Percentiles rank a stretch among this genome's conserved stretches.
These are phyloP conservation scores for Durusdinium trenchii DNA, from an alignment of 73 alveolate species.

Conservation along the genomic window DNA sequence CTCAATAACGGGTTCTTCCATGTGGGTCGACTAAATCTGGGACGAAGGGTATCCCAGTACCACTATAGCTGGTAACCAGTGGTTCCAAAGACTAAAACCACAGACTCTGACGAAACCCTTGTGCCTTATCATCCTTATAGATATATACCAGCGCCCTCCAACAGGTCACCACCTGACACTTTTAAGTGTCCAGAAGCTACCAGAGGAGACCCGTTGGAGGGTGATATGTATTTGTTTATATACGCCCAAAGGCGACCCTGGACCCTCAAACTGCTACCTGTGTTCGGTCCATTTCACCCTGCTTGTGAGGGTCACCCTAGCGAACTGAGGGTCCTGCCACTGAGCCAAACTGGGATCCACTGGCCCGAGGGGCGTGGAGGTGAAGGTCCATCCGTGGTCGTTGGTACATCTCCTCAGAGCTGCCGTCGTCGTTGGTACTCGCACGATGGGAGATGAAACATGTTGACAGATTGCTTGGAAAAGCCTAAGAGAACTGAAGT, in stretches of 20 bases:
- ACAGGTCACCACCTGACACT: too few relatives aligned
- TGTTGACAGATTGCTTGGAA: background rate
- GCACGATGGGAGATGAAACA: background rate
- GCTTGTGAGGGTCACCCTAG: background rate
- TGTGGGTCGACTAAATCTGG: too few relatives aligned
- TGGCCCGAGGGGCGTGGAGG: constrained; percentile 38
- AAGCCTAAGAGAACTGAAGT: background rate
- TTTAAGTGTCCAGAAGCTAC: too few relatives aligned
- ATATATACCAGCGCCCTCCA: too few relatives aligned
- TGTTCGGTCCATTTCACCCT: background rate
- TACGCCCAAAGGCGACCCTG: background rate
- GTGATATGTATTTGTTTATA: background rate
- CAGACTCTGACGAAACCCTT: too few relatives aligned
- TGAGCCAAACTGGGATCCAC: background rate
- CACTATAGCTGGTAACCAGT: too few relatives aligned
- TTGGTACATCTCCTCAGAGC: constrained; percentile 17
- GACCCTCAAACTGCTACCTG: too few relatives aligned
- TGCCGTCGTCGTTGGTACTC: too few relatives aligned
- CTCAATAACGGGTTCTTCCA: too few relatives aligned
- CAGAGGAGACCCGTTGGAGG: background rate
- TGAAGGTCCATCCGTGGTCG: constrained; percentile 9
- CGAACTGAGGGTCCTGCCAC: background rate
- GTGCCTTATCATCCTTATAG: too few relatives aligned
- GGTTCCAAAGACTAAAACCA: too few relatives aligned
- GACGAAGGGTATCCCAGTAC: too few relatives aligned